Base-by-base conservation (phyloP, 73 alveolate genomes). In the Symbiodinium natans region DNA sequence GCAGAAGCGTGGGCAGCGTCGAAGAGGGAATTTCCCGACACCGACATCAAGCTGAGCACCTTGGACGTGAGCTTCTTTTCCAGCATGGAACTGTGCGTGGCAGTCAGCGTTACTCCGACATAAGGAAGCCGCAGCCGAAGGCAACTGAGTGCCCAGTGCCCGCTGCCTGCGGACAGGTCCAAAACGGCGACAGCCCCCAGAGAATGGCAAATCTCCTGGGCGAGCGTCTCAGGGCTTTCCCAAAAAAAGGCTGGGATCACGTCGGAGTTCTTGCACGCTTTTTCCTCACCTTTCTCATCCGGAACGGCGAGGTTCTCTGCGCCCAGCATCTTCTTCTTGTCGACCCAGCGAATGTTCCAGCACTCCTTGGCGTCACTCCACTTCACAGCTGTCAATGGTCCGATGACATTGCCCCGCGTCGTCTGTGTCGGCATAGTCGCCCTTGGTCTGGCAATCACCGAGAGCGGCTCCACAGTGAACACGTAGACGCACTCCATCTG, bases 151-250 rank as follows among this genome's bases (percentile, higher is more conserved):
- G 95, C 95, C 68, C 68, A 88, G 8, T 59, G 73, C 25, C 95
- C 95, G 29, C 75, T 27, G 3, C 95, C 95, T 1, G 86, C 74
- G 1, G 86, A 40, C 13, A 88, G 36, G 48, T 88, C 95, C 17
- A 88, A 6, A 13, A 88, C 27, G 33, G 86, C 71, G 25, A 10
- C 27, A 36, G 29, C 71, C 2, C 6, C 2, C 5, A 88, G 38
- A 38, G 10, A 38, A 54, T 88, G 95, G 46, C n/a, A 59, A 0
- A 88, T 7, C 74, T 88, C 95, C 8, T 39, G 36, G 17, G 95
- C 95, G 21, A 68, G 4, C 5, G 48, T 25, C 7, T 3, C 31
- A 6, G 95, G 85, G 1, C 52, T 5, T 39, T 88, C 95, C 31
- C 34, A 63, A 38, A 34, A 86, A 38, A 86, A 86, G 11, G 42